phyloP scores from a whole-genome alignment of 805 yeast genomes.

The Zygotorulaspora sp. region DNA sequence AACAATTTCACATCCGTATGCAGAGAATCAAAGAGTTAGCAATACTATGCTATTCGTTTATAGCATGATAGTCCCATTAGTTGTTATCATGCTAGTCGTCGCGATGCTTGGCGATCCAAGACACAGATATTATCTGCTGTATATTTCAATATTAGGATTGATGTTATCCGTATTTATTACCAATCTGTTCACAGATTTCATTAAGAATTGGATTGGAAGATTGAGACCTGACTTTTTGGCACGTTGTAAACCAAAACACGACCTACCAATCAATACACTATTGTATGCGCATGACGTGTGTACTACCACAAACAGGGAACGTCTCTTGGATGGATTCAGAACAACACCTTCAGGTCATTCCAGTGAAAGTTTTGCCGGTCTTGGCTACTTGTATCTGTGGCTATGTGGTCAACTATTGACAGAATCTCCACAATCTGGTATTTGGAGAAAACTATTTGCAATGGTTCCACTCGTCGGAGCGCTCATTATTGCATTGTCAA shows the following conservation, averaged over 20 bases:
- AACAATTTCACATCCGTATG: constrained; percentile 76
- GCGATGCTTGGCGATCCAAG: constrained; percentile 40
- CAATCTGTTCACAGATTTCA: constrained; percentile 60
- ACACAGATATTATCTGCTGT: constrained; percentile 55
- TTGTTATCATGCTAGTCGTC: constrained; percentile 36
- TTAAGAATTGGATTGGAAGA: constrained; percentile 84
- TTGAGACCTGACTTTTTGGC: constrained; percentile 90
- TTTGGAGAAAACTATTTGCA: constrained; percentile 57
- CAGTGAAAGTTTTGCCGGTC: constrained; percentile 62
- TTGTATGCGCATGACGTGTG: constrained; percentile 64
- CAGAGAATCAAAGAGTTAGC: constrained; percentile 68
- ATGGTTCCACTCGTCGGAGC: constrained; percentile 65
- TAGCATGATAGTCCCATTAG: constrained; percentile 48
- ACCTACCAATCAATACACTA: constrained; percentile 50
- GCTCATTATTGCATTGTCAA: constrained; percentile 67
- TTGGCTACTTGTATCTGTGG: constrained; percentile 62
- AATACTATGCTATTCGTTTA: constrained; percentile 49
- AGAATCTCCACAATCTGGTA: constrained; percentile 47
- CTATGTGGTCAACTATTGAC: constrained; percentile 59
- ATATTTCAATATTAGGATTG: constrained; percentile 64
- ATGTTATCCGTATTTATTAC: constrained; percentile 55
- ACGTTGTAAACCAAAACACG: constrained; percentile 67
- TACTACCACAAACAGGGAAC: constrained; percentile 44
- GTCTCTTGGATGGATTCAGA: constrained; percentile 65
- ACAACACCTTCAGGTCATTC: constrained; percentile 84